These are phyloP conservation scores for Sporothrix dimorphospora DNA, from an alignment of 2,329 filamentous ascomycete species.

Conservation along the genomic window DNA sequence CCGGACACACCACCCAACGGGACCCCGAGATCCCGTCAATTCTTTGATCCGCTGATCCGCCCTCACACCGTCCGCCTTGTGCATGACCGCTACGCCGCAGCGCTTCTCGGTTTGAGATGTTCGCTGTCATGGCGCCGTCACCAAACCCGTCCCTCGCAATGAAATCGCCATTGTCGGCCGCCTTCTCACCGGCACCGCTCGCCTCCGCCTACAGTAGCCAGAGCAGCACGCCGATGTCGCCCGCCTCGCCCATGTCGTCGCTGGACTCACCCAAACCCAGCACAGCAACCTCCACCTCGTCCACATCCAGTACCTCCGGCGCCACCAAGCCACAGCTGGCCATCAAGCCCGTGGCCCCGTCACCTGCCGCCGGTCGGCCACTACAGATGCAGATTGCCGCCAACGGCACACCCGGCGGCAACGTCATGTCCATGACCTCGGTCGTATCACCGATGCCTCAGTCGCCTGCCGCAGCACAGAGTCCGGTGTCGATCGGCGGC, in stretches of 20 bases:
- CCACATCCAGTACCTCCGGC: conserved; percentile 31
- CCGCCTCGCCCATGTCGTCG: conserved; percentile 30
- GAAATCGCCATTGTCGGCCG: conserved; percentile 19
- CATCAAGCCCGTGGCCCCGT: conserved; percentile 31
- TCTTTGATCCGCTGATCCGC: conserved; percentile 16
- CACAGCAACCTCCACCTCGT: conserved; percentile 33
- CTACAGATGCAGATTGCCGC: conserved; percentile 38
- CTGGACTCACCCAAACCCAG: conserved; percentile 29
- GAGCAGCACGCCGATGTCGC: conserved; percentile 31
- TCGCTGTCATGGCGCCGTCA: conserved; percentile 31
- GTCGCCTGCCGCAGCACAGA: conserved; percentile 43
- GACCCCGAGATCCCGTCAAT: background rate
- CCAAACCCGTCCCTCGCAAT: conserved; percentile 25
- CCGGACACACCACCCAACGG: background rate
- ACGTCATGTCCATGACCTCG: conserved; percentile 54
- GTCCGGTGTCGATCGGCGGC: conserved; percentile 30
- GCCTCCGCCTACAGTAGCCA: conserved; percentile 27
- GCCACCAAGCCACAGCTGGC: conserved; percentile 31
- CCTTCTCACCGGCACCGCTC: conserved; percentile 12
- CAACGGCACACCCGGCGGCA: conserved; percentile 37
- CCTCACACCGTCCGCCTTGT: background rate
- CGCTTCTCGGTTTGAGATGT: conserved; percentile 28
- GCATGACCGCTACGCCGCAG: conserved; percentile 20
- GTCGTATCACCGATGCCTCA: conserved; percentile 49
- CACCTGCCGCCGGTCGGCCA: conserved; percentile 32